A percentile compares a stretch with the other conserved stretches of the same genome.
phyloP scores from a whole-genome alignment of 1,139 yeast species.

The Blastobotrys apis region DNA sequence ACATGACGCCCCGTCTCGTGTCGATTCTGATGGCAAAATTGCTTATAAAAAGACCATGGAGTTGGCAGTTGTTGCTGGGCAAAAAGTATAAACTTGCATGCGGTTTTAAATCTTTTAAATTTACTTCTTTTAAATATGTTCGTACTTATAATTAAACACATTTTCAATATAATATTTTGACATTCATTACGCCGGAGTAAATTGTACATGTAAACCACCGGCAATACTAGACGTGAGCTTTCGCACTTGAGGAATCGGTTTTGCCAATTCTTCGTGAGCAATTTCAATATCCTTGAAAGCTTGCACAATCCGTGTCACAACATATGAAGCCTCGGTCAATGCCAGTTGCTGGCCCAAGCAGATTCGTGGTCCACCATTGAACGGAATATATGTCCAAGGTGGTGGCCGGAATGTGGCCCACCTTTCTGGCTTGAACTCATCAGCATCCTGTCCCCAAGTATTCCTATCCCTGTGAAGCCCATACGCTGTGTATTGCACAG shows the following conservation, averaged over 20 bases:
- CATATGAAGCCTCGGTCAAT: conserved; percentile 51
- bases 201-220: background rate
- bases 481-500: conserved; percentile 43
- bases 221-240: background rate
- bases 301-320: conserved; percentile 44
- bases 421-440: conserved; percentile 49
- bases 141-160: background rate
- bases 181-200: too few species aligned
- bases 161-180: too few species aligned
- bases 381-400: conserved; percentile 37
- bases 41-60: conserved; percentile 1
- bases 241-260: background rate
- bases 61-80: conserved; percentile 7
- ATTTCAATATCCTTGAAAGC: conserved; percentile 23
- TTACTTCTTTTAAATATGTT: background rate
- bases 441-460: conserved; percentile 48
- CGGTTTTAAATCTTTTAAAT: background rate
- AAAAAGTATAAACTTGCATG: too few species aligned
- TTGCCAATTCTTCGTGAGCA: conserved; percentile 6
- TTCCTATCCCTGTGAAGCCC: conserved; percentile 44
- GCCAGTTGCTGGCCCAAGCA: conserved; percentile 60
- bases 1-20: background rate
- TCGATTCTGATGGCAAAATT: conserved; percentile 6
- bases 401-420: conserved; percentile 36
- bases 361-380: conserved; percentile 59